phyloP scores from a whole-genome alignment of 2,329 filamentous ascomycete species.

The Lecanosticta acicola region DNA sequence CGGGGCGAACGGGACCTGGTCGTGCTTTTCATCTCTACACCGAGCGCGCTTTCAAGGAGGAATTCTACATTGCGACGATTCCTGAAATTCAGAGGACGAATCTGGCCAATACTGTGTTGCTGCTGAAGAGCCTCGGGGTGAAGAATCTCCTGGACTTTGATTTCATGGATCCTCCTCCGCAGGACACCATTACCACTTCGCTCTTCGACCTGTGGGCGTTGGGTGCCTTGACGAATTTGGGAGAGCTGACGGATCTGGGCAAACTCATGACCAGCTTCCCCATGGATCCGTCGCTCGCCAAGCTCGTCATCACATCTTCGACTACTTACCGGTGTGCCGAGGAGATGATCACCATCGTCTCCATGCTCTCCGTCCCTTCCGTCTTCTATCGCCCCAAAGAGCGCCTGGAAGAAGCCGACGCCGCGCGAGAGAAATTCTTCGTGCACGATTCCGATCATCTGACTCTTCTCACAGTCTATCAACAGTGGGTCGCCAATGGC shows the following conservation, averaged over 20 bases:
- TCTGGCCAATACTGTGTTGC: constrained; percentile 85
- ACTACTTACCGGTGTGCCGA: constrained; percentile 76
- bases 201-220: constrained; percentile 97
- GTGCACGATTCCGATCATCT: constrained; percentile 96
- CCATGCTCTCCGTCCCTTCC: constrained; percentile 92
- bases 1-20: constrained; percentile 88
- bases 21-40: constrained; percentile 94
- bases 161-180: constrained; percentile 97
- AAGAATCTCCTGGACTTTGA: constrained; percentile 94
- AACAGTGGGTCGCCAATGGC: constrained; percentile 88
- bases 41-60: constrained; percentile 89
- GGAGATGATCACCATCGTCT: constrained; percentile 97
- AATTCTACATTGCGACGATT: constrained; percentile 94
- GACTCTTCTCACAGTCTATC: constrained; percentile 91
- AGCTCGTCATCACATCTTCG: constrained; percentile 85
- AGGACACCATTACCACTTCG: constrained; percentile 95
- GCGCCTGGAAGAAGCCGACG: constrained; percentile 90
- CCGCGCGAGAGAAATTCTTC: constrained; percentile 95
- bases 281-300: constrained; percentile 94
- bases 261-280: constrained; percentile 94
- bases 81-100: constrained; percentile 97
- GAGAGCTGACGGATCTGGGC: constrained; percentile 81
- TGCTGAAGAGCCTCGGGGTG: constrained; percentile 90
- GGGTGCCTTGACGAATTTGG: constrained; percentile 87
- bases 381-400: constrained; percentile 98